phyloP scores from a whole-genome alignment of 2,329 filamentous ascomycete genomes.

The Rutstroemia sp. region DNA sequence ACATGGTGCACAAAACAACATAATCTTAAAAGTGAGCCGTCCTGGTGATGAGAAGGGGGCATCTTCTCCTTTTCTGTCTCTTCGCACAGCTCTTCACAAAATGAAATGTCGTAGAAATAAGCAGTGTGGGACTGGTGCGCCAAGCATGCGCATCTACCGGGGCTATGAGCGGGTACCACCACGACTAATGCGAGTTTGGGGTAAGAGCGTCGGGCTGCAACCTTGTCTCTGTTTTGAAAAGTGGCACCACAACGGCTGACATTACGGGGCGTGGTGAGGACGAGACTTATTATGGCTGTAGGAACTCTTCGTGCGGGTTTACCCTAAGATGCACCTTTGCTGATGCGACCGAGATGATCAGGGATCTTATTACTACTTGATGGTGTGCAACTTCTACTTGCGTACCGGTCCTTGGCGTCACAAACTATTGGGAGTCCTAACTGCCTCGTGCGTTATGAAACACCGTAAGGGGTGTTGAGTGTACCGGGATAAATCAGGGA shows the following conservation, averaged over 20 bases:
- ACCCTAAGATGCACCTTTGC: too few species aligned
- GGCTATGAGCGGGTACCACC: background rate
- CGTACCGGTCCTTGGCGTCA: too few species aligned
- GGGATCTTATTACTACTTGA: too few species aligned
- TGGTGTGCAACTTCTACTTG: too few species aligned
- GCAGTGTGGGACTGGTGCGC: background rate
- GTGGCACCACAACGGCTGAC: background rate
- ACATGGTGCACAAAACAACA: too few species aligned
- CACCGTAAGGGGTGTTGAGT: too few species aligned
- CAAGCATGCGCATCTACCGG: background rate
- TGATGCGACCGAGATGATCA: too few species aligned
- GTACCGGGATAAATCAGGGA: too few species aligned
- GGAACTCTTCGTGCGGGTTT: background rate
- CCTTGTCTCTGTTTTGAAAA: background rate
- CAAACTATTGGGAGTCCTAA: too few species aligned
- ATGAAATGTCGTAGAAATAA: slow-evolving; percentile 9
- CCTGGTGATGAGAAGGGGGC: background rate
- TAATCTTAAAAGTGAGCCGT: too few species aligned
- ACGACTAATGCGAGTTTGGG: slow-evolving; percentile 2
- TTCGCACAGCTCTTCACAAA: background rate
- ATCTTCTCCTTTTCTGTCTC: background rate
- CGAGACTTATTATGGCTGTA: too few species aligned
- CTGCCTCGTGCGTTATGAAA: too few species aligned
- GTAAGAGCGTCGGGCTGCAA: background rate
- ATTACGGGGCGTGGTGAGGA: background rate